phyloP scores from a whole-genome alignment of 2,329 filamentous ascomycete genomes.

The Fusarium aywerte region DNA sequence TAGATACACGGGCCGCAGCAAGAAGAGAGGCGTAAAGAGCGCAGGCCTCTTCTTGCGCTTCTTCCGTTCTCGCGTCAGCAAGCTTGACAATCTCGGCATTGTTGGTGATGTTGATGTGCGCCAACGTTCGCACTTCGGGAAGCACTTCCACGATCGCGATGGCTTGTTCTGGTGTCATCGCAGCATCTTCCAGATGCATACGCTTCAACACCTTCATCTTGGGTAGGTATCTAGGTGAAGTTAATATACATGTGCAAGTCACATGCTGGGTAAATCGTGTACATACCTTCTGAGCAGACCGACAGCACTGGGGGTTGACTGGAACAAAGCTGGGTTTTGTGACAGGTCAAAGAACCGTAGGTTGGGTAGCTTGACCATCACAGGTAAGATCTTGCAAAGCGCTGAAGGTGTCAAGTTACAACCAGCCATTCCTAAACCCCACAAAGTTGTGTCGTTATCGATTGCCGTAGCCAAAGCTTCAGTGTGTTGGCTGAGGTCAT shows the following conservation, averaged over 20 bases:
- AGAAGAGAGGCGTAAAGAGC: conserved; percentile 92
- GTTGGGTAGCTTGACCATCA: conserved; percentile 73
- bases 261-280: not conserved
- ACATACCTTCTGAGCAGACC: conserved; percentile 77
- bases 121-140: conserved; percentile 82
- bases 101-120: conserved; percentile 87
- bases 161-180: conserved; percentile 85
- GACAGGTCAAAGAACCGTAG: conserved; percentile 93
- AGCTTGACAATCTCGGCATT: conserved; percentile 79
- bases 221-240: conserved; percentile 73
- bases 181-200: conserved; percentile 86
- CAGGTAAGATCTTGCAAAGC: conserved; percentile 79
- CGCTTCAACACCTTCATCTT: conserved; percentile 81
- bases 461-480: conserved; percentile 64
- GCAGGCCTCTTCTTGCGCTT: conserved; percentile 89
- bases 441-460: conserved; percentile 69
- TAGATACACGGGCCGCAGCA: conserved; percentile 85
- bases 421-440: conserved; percentile 85
- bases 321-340: conserved; percentile 85
- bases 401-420: conserved; percentile 81
- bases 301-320: conserved; percentile 76
- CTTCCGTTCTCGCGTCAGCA: conserved; percentile 79
- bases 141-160: conserved; percentile 92
- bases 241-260: conserved; percentile 9
- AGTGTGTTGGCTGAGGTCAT: conserved; percentile 71